phyloP scores from a whole-genome alignment of 2,329 filamentous ascomycete species.

The Pseudogymnoascus sp. region DNA sequence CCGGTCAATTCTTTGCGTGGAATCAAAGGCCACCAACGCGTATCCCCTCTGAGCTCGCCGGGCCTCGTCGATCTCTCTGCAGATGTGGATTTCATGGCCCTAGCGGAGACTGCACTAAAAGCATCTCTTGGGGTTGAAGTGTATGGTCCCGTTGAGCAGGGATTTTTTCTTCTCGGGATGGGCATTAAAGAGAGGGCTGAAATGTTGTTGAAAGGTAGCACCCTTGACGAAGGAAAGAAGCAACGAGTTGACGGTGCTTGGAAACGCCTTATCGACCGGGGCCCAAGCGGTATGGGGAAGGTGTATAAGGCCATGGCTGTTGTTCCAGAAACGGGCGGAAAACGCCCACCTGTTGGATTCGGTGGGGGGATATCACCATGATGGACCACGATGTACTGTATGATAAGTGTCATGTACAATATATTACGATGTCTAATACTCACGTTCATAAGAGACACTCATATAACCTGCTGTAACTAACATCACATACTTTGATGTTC shows the following conservation, averaged over 20 bases:
- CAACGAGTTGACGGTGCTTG: conserved; percentile 64
- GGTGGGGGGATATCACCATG: conserved; percentile 57
- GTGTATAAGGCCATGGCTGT: conserved; percentile 92
- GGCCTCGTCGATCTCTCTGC: conserved; percentile 83
- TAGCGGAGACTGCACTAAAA: conserved; percentile 72
- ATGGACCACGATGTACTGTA: not conserved
- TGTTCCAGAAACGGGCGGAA: conserved; percentile 68
- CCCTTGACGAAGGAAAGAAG: conserved; percentile 39
- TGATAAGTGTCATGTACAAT: conserved; percentile 1
- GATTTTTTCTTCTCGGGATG: conserved; percentile 67
- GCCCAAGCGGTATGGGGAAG: conserved; percentile 82
- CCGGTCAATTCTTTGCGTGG: conserved; percentile 86
- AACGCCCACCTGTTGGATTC: conserved; percentile 79
- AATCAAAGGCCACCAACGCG: conserved; percentile 66
- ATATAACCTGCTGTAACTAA: not conserved
- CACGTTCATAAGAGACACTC: not conserved
- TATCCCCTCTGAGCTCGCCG: conserved; percentile 71
- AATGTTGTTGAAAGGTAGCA: conserved; percentile 47
- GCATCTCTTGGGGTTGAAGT: conserved; percentile 78
- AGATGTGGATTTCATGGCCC: conserved; percentile 84
- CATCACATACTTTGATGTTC: not conserved
- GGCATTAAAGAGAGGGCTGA: conserved; percentile 73
- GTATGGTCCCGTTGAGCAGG: conserved; percentile 85
- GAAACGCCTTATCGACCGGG: conserved; percentile 74
- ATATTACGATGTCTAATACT: not conserved